A percentile compares a stretch with the other conserved stretches of the same genome.
Conservation (phyloP, 2,329 filamentous ascomycete genomes). For the Penicillium brevicompactum region DNA sequence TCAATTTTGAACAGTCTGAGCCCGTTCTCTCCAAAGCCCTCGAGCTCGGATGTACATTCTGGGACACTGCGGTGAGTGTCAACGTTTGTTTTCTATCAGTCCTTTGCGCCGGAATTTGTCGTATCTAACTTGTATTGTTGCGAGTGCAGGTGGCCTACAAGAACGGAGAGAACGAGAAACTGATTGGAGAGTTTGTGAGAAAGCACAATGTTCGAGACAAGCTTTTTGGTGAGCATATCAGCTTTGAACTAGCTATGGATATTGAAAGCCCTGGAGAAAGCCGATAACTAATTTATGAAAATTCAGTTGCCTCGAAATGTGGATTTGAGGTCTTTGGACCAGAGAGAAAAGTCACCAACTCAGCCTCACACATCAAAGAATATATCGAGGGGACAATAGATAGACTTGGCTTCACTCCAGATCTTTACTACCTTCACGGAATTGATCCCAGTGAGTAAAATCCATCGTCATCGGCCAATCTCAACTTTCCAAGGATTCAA, state of each 20-base stretch:
- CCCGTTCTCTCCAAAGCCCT: slow-evolving; percentile 54
- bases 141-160: slow-evolving; percentile 41
- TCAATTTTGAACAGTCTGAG: slow-evolving; percentile 50
- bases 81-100: too few relatives aligned
- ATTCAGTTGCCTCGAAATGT: slow-evolving; percentile 53
- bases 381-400: slow-evolving; percentile 56
- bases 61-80: slow-evolving; percentile 42
- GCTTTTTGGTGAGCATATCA: slow-evolving; percentile 44
- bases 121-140: too few relatives aligned
- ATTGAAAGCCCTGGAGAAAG: too few relatives aligned
- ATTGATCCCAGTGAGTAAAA: slow-evolving; percentile 46
- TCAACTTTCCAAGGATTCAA: too few relatives aligned
- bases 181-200: slow-evolving; percentile 53
- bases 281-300: background rate
- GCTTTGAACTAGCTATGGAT: background rate
- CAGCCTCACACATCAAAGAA: slow-evolving; percentile 48
- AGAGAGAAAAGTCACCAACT: slow-evolving; percentile 44
- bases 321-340: slow-evolving; percentile 44
- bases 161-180: slow-evolving; percentile 53
- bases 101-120: too few relatives aligned
- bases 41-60: slow-evolving; percentile 50
- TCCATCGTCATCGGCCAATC: too few relatives aligned
- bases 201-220: slow-evolving; percentile 56
- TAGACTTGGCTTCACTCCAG: slow-evolving; percentile 51
- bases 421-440: slow-evolving; percentile 49